A percentile compares a stretch with the other conserved stretches of the same genome.
Conservation (phyloP, 768 basidiomycete genomes). For the Chalciporus piperatus region DNA sequence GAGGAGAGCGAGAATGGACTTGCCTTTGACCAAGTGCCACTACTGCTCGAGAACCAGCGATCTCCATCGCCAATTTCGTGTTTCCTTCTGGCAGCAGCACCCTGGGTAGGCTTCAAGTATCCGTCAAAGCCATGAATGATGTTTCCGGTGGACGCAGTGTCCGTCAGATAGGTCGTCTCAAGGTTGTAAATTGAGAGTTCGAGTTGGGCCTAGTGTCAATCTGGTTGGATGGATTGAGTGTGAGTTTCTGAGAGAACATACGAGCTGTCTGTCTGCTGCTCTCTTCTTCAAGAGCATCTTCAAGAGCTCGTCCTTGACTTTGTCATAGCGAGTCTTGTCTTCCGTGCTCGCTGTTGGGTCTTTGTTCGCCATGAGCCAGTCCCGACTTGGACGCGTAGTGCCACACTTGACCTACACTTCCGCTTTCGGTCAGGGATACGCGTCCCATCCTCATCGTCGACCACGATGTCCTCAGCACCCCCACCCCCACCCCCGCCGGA, state of each 20-base stretch:
- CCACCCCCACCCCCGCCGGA: slow-evolving; percentile 50
- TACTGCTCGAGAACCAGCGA: slow-evolving; percentile 80
- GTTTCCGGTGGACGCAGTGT: slow-evolving; percentile 81
- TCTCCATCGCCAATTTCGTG: slow-evolving; percentile 77
- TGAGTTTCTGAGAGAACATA: slow-evolving; percentile 32
- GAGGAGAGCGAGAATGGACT: slow-evolving; percentile 3
- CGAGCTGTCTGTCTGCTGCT: slow-evolving; percentile 72
- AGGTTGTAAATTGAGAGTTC: slow-evolving; percentile 78
- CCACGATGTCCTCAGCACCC: slow-evolving; percentile 54
- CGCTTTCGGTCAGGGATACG: slow-evolving; percentile 29
- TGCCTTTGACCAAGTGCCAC: slow-evolving; percentile 73
- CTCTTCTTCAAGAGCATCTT: slow-evolving; percentile 75
- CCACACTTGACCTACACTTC: slow-evolving; percentile 15
- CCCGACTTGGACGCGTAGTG: not conserved
- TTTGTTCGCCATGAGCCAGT: slow-evolving; percentile 36
- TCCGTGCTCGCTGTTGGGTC: slow-evolving; percentile 49
- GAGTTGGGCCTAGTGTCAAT: slow-evolving; percentile 57
- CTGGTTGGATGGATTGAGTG: not conserved
- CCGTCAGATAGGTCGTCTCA: slow-evolving; percentile 72
- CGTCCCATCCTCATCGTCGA: slow-evolving; percentile 18
- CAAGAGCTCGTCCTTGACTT: slow-evolving; percentile 70
- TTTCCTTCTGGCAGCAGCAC: slow-evolving; percentile 51
- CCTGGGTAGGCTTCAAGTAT: slow-evolving; percentile 73
- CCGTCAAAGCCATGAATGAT: slow-evolving; percentile 87
- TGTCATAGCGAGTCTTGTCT: slow-evolving; percentile 69